Percentiles rank a stretch among this genome's conserved stretches.
Conservation (phyloP, 23 red algal species). For the Chondrus crispus region DNA sequence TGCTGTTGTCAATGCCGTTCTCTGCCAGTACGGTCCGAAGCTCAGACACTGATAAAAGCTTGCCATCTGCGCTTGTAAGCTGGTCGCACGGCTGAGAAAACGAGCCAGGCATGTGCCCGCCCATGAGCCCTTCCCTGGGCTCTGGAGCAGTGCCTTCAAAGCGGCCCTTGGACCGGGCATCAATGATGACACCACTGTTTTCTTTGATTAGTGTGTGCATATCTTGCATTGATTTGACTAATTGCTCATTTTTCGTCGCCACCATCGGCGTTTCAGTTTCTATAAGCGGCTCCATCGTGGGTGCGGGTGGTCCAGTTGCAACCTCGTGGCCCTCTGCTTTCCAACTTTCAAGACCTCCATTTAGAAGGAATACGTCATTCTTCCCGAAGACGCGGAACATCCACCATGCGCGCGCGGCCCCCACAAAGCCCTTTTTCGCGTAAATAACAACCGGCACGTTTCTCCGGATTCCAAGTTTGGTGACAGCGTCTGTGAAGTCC, state of each 20-base stretch:
- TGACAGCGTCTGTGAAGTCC: slow-evolving; percentile 24
- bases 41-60: slow-evolving; percentile 21
- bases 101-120: slow-evolving; percentile 75
- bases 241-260: background rate
- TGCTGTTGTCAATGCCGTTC: slow-evolving; percentile 12
- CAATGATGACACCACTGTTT: slow-evolving; percentile 54
- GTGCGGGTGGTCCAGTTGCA: slow-evolving; percentile 8
- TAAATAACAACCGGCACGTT: slow-evolving; percentile 67
- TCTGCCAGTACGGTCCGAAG: slow-evolving; percentile 30
- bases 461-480: slow-evolving; percentile 18
- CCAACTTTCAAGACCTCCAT: slow-evolving; percentile 76
- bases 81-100: slow-evolving; percentile 45
- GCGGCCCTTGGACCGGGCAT: slow-evolving; percentile 74
- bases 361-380: slow-evolving; percentile 60
- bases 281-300: background rate
- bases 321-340: background rate
- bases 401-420: slow-evolving; percentile 92
- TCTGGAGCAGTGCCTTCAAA: slow-evolving; percentile 77
- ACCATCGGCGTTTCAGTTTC: background rate
- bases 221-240: slow-evolving; percentile 42
- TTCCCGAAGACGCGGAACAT: slow-evolving; percentile 80
- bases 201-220: slow-evolving; percentile 26
- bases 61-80: slow-evolving; percentile 20
- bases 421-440: slow-evolving; percentile 57
- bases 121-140: slow-evolving; percentile 65